These are phyloP conservation scores for Oryza meridionalis DNA, from an alignment of 176 grass and related monocot species.

Conservation along the genomic window DNA sequence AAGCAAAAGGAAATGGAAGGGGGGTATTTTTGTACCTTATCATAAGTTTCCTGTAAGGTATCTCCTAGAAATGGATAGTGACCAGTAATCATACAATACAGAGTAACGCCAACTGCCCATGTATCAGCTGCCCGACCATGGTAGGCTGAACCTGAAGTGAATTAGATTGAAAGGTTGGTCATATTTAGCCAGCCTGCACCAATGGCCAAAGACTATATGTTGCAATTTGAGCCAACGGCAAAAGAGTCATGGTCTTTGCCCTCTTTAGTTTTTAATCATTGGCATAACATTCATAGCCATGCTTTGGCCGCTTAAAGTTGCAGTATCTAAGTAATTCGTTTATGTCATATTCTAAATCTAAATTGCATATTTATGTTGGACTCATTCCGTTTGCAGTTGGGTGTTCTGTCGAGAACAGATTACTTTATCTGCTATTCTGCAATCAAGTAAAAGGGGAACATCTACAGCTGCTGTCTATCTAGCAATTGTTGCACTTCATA, in stretches of 20 bases:
- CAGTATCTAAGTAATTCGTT: not conserved
- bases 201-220: constrained; percentile 28
- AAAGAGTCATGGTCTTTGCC: not conserved
- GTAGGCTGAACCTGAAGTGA: constrained; percentile 63
- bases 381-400: not conserved
- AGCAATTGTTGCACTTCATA: not conserved
- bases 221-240: constrained; percentile 17
- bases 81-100: constrained; percentile 83
- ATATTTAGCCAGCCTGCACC: constrained; percentile 32
- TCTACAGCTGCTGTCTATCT: not conserved
- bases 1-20: constrained; percentile 19
- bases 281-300: not conserved
- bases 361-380: not conserved
- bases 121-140: constrained; percentile 73
- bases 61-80: constrained; percentile 92
- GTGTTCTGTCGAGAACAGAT: not conserved
- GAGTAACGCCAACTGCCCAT: constrained; percentile 86
- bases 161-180: constrained; percentile 6
- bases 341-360: not conserved
- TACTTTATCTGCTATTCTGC: constrained; percentile 8
- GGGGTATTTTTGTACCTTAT: constrained; percentile 56
- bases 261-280: not conserved
- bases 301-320: constrained; percentile 22
- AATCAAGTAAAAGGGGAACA: constrained; percentile 30
- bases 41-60: constrained; percentile 73